Evolutionary conservation across 139 green algal species (phyloP).

Genomic region (Tetradesmus obliquus): DNA sequence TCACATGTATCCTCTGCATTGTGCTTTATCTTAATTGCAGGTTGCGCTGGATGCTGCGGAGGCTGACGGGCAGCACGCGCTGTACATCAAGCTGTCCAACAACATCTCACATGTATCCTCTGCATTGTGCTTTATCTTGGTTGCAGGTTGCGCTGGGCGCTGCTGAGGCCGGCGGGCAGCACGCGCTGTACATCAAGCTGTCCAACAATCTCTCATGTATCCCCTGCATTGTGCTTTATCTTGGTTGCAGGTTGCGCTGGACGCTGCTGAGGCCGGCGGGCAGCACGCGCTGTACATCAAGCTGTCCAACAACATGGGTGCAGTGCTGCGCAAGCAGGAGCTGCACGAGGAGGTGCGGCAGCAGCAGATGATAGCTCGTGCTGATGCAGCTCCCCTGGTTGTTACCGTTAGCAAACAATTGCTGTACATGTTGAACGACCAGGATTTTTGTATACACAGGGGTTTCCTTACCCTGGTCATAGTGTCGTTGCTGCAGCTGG

Average conservation of each 20-base stretch:
- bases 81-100: too few species aligned
- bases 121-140: too few species aligned
- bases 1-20: too few species aligned
- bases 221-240: not conserved
- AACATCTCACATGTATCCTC: too few species aligned
- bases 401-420: not conserved
- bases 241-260: slow-evolving; percentile 22
- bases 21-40: too few species aligned
- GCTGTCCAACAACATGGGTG: slow-evolving; percentile 55
- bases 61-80: too few species aligned
- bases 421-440: not conserved
- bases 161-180: not conserved
- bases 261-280: slow-evolving; percentile 37
- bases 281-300: slow-evolving; percentile 53
- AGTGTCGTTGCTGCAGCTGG: too few species aligned
- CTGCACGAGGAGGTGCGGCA: slow-evolving; percentile 42
- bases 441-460: too few species aligned
- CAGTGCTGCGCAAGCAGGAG: slow-evolving; percentile 44
- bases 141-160: too few species aligned
- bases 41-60: too few species aligned
- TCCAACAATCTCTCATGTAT: not conserved
- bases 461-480: too few species aligned
- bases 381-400: not conserved
- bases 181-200: not conserved
- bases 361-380: not conserved